Evolutionary conservation across 2,329 filamentous ascomycete species (phyloP), one percentile per base, ranked within the genome.

Genomic region (Trichoderma koningiopsis): DNA sequence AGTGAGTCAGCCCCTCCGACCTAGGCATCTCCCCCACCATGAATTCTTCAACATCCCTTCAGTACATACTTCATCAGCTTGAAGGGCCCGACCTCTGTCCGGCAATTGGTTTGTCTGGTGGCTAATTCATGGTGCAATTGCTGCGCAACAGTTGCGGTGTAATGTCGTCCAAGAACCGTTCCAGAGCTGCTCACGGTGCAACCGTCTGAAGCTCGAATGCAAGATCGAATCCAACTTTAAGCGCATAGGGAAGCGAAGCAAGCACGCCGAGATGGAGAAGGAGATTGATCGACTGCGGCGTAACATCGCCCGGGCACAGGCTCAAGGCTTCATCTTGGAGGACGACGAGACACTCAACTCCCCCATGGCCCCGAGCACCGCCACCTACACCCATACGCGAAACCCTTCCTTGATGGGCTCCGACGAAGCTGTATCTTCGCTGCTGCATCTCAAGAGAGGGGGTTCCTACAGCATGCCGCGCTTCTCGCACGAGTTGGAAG

Each of bases 231-330:
- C 91, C 75, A 93, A 94, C 79, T 70, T 70, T 43, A 70, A 70
- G 85, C 89, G 92, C 74, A 85, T 94, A 22, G 91, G 92, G 72
- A 96, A 96, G 83, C 87, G 92, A 53, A 92, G 89, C 72, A 92
- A 92, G 78, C 92, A 95, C 79, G 92, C 92, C 75, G 92, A 94
- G 81, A 94, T 94, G 91, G 92, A 93, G 77, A 91, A 89, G 80
- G 91, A 94, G 79, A 92, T 94, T 75, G 91, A 92, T 69, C 87
- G 84, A 71, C 80, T 91, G 73, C 87, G 89, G 63, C 86, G 88
- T 57, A 87, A 84, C 74, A 83, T 92, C 71, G 82, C 87, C 68
- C 83, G 85, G 72, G 89, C 90, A 70, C 85, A 87, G 74, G 75
- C 83, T 24, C 86, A 89, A 74, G 88, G 89, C 70, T 90, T 83